Evolutionary conservation across 2,329 filamentous ascomycete species (phyloP).

Genomic region (Penicillium brevicompactum): DNA sequence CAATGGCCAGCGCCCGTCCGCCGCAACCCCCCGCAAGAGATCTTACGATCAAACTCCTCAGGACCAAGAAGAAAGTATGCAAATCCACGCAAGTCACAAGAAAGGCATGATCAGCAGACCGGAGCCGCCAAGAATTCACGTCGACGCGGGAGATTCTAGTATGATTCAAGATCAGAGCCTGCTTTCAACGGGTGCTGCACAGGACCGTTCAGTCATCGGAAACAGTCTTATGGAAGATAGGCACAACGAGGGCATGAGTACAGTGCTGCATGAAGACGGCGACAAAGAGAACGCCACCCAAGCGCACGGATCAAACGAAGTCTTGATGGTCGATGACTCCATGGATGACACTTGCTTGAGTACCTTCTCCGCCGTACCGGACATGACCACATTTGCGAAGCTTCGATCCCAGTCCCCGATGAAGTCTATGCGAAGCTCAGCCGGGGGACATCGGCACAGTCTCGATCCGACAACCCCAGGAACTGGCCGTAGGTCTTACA

Average conservation of each 20-base stretch:
- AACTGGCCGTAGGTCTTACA: conserved; percentile 46
- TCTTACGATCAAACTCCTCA: conserved; percentile 27
- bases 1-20: conserved; percentile 1
- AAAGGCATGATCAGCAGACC: conserved; percentile 28
- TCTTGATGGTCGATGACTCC: conserved; percentile 34
- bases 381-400: conserved; percentile 80
- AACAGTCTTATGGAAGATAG: conserved; percentile 42
- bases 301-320: conserved; percentile 23
- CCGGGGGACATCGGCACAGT: conserved; percentile 27
- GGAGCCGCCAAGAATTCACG: conserved; percentile 24
- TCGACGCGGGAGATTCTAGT: conserved; percentile 31
- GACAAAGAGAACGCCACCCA: conserved; percentile 26
- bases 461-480: conserved; percentile 47
- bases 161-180: conserved; percentile 22
- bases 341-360: conserved; percentile 64
- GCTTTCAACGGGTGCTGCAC: conserved; percentile 12
- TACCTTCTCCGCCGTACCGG: conserved; percentile 84
- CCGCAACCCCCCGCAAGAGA: conserved; percentile 24
- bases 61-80: conserved; percentile 16
- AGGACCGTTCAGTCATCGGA: conserved; percentile 27
- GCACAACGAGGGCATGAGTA: conserved; percentile 47
- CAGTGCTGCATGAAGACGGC: conserved; percentile 35
- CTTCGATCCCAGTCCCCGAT: conserved; percentile 65
- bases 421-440: conserved; percentile 46
- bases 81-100: conserved; percentile 28